Evolutionary conservation across 2,329 filamentous ascomycete genomes (phyloP), one percentile per base, ranked within the genome.

Genomic region (Diplodia seriata): DNA sequence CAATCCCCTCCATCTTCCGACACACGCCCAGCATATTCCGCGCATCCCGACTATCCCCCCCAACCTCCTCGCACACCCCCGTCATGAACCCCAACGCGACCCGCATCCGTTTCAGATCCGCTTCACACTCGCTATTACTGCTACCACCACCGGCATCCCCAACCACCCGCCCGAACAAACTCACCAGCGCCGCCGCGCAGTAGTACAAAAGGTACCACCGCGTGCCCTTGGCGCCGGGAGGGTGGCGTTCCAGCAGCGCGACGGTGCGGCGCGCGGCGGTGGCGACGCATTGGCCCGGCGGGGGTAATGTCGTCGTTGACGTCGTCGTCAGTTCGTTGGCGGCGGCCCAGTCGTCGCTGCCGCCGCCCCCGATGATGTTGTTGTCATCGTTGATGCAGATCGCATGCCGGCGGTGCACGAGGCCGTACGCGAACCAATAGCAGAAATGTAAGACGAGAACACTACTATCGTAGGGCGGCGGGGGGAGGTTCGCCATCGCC

Each of bases 191-290:
- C 5, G 47, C 59, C 2, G 59, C 59, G 31, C 31, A 51, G 59
- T 63, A 63, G 14, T 63, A 63, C 15, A 63, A 31, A 11, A 33
- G 20, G 59, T 51, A 63, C 57, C 57, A 61, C 6, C 57, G 14
- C 18, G 40, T 33, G 11, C 59, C 59, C 29, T 53, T 63, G 1
- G 59, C 47, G 11, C 3, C 20, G 2, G 59, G 59, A 7, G 59
- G 59, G 6, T 38, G 47, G 3, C 11, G 7, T 3, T 31, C 18
- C 18, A 63, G 31, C 18, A 63, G 47, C n/a, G 38, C 11, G 4
- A 63, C 43, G n/a, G 51, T 51, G 18, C 9, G 5, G n/a, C 59
- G 20, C 4, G 43, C 43, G 3, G 47, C 31, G 20, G 6, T 47
- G 3, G 18, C n/a, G 47, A 36, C 47, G 47, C 6, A 2, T 5